These are phyloP conservation scores for Fusarium sp. DNA, from an alignment of 2,329 filamentous ascomycete species.

Conservation along the genomic window DNA sequence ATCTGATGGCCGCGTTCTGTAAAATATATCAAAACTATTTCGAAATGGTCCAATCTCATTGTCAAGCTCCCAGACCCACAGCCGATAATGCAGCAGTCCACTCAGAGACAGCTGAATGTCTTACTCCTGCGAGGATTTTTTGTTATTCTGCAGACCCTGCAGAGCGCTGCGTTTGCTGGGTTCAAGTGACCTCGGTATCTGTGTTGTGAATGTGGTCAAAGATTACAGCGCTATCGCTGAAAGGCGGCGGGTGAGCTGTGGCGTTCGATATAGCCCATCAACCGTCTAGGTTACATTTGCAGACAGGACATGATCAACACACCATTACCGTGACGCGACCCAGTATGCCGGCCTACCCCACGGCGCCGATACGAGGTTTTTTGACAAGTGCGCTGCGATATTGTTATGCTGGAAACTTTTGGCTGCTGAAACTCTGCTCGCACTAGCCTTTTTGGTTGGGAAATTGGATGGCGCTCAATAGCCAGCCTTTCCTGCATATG, in stretches of 20 bases:
- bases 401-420: slow-evolving; percentile 16
- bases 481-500: slow-evolving; percentile 22
- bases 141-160: slow-evolving; percentile 20
- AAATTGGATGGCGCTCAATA: slow-evolving; percentile 18
- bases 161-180: slow-evolving; percentile 13
- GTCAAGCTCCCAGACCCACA: slow-evolving; percentile 18
- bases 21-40: slow-evolving; percentile 44
- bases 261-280: slow-evolving; percentile 28
- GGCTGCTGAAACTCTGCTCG: slow-evolving; percentile 14
- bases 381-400: slow-evolving; percentile 12
- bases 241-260: slow-evolving; percentile 25
- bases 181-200: slow-evolving; percentile 19
- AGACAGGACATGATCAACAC: slow-evolving; percentile 29
- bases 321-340: slow-evolving; percentile 25
- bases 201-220: slow-evolving; percentile 9
- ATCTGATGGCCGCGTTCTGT: slow-evolving; percentile 42
- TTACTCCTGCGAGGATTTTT: slow-evolving; percentile 27
- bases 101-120: slow-evolving; percentile 15
- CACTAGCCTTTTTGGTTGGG: slow-evolving; percentile 18
- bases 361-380: slow-evolving; percentile 35
- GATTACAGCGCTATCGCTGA: slow-evolving; percentile 21
- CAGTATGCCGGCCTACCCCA: slow-evolving; percentile 27
- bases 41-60: slow-evolving; percentile 36
- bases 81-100: slow-evolving; percentile 22
- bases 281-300: slow-evolving; percentile 33